phyloP scores from a whole-genome alignment of 1,284 basidiomycete species.

The Pseudomicrostroma phylloplanum region DNA sequence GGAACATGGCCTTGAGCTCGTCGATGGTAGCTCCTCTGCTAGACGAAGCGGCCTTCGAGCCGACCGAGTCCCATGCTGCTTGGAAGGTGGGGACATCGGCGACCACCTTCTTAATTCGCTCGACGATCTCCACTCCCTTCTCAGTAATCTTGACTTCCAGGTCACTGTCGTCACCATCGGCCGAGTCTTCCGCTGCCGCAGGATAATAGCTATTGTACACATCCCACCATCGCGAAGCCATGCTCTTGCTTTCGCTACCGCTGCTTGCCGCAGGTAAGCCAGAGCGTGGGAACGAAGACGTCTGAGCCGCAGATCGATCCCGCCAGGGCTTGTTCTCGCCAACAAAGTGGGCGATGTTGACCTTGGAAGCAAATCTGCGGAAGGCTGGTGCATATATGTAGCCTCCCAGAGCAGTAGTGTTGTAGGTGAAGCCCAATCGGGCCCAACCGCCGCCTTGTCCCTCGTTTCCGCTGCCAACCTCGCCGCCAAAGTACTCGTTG shows the following conservation, averaged over 20 bases:
- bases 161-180: conserved; percentile 19
- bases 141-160: conserved; percentile 34
- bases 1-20: conserved; percentile 60
- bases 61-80: conserved; percentile 64
- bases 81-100: conserved; percentile 67
- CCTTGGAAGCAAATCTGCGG: conserved; percentile 78
- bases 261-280: background rate
- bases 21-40: conserved; percentile 48
- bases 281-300: conserved; percentile 13
- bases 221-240: conserved; percentile 75
- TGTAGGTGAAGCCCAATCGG: conserved; percentile 73
- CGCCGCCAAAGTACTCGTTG: conserved; percentile 72
- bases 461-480: conserved; percentile 51
- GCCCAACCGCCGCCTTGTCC: conserved; percentile 69
- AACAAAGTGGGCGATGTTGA: conserved; percentile 88
- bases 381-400: conserved; percentile 98
- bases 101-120: conserved; percentile 36
- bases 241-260: conserved; percentile 16
- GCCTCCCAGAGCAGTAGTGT: conserved; percentile 92
- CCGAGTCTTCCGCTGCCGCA: conserved; percentile 45
- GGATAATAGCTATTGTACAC: conserved; percentile 84
- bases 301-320: conserved; percentile 31
- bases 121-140: conserved; percentile 49
- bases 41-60: too few species aligned
- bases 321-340: conserved; percentile 88